These are phyloP conservation scores for Pyrus communis DNA, from an alignment of 306 rosid species.

Conservation along the genomic window DNA sequence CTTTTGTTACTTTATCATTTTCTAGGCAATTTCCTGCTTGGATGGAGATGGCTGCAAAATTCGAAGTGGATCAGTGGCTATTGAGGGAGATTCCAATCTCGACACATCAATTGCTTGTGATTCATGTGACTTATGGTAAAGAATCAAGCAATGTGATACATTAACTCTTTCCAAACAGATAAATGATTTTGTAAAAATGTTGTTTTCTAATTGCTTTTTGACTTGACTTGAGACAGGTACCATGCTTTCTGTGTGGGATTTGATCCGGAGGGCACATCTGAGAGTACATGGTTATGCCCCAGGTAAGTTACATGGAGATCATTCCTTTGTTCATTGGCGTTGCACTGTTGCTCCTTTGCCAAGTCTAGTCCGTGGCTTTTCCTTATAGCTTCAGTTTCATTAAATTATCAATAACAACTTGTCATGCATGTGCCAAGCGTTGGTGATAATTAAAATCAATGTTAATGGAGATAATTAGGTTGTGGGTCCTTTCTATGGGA, in stretches of 20 bases:
- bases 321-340: conserved; percentile 5
- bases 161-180: not conserved
- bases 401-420: conserved; percentile 7
- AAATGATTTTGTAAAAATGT: not conserved
- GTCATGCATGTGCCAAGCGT: not conserved
- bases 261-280: conserved; percentile 76
- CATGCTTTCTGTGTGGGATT: conserved; percentile 98
- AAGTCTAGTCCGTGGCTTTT: not conserved
- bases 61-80: conserved; percentile 49
- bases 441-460: not conserved
- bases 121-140: conserved; percentile 87
- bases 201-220: conserved; percentile 14
- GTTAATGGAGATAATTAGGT: not conserved
- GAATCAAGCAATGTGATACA: conserved; percentile 8
- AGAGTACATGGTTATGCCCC: conserved; percentile 92
- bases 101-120: conserved; percentile 98
- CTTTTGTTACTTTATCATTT: conserved; percentile 31
- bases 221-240: conserved; percentile 55
- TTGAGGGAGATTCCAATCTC: conserved; percentile 62
- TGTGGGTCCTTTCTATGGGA: not conserved
- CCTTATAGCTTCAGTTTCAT: not conserved
- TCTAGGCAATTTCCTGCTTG: conserved; percentile 97
- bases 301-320: conserved; percentile 42
- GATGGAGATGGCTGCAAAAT: conserved; percentile 88
- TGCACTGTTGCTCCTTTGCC: conserved; percentile 3